Evolutionary conservation across 345 rosid species (phyloP).

Genomic region (Citrus medica): DNA sequence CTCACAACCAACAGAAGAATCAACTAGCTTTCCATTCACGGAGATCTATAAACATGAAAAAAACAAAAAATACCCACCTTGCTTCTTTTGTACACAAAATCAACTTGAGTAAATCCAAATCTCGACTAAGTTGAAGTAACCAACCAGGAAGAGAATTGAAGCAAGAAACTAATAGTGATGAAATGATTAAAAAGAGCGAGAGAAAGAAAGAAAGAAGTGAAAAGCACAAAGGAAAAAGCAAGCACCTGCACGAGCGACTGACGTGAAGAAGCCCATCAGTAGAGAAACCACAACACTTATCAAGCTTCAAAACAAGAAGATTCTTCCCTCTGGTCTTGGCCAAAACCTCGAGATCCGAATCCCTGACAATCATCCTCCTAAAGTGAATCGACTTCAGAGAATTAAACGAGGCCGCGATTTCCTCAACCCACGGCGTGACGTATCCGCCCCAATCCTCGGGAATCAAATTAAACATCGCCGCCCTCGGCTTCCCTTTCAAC

Average conservation of each 20-base stretch:
- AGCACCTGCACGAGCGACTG: slow-evolving; percentile 69
- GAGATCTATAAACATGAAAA: too few relatives aligned
- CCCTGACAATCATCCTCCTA: slow-evolving; percentile 77
- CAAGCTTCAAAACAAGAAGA: slow-evolving; percentile 65
- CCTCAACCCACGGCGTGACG: slow-evolving; percentile 70
- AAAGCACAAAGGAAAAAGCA: neutral
- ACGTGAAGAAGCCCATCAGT: slow-evolving; percentile 79
- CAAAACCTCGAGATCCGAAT: slow-evolving; percentile 69
- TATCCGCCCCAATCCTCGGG: slow-evolving; percentile 97
- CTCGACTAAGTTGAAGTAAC: neutral
- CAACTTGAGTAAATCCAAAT: neutral
- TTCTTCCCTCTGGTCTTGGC: slow-evolving; percentile 43
- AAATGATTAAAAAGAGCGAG: too few relatives aligned
- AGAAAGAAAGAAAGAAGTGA: neutral
- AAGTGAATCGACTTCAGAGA: slow-evolving; percentile 72
- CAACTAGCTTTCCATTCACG: neutral
- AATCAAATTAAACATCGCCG: slow-evolving; percentile 90
- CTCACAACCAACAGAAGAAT: neutral
- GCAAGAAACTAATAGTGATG: neutral
- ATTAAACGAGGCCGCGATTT: slow-evolving; percentile 43
- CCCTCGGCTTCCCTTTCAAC: slow-evolving; percentile 86
- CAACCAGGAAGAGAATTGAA: neutral
- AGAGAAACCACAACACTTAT: slow-evolving; percentile 85
- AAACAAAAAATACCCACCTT: neutral
- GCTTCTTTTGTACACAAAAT: neutral